Conservation (phyloP, 1,284 basidiomycete genomes). For the Cryptococcus hybrid region DNA sequence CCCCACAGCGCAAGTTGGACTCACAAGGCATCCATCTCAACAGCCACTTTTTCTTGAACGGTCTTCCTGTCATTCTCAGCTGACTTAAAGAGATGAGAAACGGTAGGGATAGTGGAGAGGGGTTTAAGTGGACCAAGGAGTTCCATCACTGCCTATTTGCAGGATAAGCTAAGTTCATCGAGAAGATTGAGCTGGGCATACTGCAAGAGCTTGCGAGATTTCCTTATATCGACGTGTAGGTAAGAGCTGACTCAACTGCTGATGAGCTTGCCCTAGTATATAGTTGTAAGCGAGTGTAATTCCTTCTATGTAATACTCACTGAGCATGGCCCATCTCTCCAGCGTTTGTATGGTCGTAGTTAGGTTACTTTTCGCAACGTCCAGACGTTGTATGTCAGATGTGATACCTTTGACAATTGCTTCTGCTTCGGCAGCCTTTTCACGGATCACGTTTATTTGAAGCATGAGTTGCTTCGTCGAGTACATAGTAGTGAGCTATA, state of each 20-base stretch:
- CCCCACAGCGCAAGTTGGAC: slow-evolving; percentile 40
- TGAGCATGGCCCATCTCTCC: slow-evolving; percentile 90
- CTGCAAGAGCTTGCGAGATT: slow-evolving; percentile 75
- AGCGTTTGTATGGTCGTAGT: slow-evolving; percentile 85
- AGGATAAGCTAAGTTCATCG: neutral
- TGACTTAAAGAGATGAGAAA: slow-evolving; percentile 71
- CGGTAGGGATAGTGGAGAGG: slow-evolving; percentile 68
- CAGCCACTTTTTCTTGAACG: slow-evolving; percentile 72
- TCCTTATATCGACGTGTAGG: slow-evolving; percentile 75
- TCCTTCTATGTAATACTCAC: slow-evolving; percentile 54
- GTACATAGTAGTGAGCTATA: neutral
- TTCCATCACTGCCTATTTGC: slow-evolving; percentile 74
- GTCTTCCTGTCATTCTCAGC: slow-evolving; percentile 76
- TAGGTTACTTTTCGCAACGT: slow-evolving; percentile 91
- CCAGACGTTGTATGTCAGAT: slow-evolving; percentile 91
- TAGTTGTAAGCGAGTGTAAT: neutral
- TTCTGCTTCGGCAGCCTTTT: slow-evolving; percentile 94
- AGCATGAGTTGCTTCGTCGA: slow-evolving; percentile 72
- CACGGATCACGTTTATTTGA: slow-evolving; percentile 90
- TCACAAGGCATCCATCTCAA: slow-evolving; percentile 87
- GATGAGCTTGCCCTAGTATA: slow-evolving; percentile 69
- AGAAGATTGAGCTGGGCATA: slow-evolving; percentile 36
- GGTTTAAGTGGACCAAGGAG: slow-evolving; percentile 74
- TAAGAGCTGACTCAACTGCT: slow-evolving; percentile 74
- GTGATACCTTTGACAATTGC: slow-evolving; percentile 94